Percentiles rank a stretch among this genome's conserved stretches.
phyloP scores from a whole-genome alignment of 2,329 filamentous ascomycete genomes.

The Madurella mycetomatis region DNA sequence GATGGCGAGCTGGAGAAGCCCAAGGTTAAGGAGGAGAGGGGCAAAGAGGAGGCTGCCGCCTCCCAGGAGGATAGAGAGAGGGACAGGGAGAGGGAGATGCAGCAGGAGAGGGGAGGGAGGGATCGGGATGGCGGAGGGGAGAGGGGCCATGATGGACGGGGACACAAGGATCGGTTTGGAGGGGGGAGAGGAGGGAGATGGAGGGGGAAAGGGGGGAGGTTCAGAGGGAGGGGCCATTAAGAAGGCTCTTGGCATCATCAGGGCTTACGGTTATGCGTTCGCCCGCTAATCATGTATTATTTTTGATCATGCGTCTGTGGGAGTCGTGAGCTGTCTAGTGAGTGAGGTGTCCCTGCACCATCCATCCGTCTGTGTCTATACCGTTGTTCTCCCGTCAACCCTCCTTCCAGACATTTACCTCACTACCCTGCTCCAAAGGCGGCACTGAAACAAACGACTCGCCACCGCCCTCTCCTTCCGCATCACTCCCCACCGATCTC shows the following conservation, averaged over 20 bases:
- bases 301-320: background rate
- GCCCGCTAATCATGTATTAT: background rate
- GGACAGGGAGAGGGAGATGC: slow-evolving; percentile 30
- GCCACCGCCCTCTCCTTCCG: slow-evolving; percentile 35
- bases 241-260: too few species aligned
- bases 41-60: slow-evolving; percentile 45
- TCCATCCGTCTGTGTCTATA: background rate
- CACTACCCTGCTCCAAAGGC: slow-evolving; percentile 35
- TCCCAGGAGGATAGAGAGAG: slow-evolving; percentile 38
- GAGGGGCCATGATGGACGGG: slow-evolving; percentile 21
- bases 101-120: slow-evolving; percentile 28
- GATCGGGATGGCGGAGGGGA: slow-evolving; percentile 13
- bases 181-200: slow-evolving; percentile 33
- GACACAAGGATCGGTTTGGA: slow-evolving; percentile 33
- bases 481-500: slow-evolving; percentile 28
- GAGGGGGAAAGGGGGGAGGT: slow-evolving; percentile 30
- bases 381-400: slow-evolving; percentile 15
- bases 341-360: slow-evolving; percentile 11
- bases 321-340: slow-evolving; percentile 12
- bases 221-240: slow-evolving; percentile 24
- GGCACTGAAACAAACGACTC: slow-evolving; percentile 47
- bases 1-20: slow-evolving; percentile 71
- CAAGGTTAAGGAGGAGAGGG: slow-evolving; percentile 62
- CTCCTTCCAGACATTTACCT: slow-evolving; percentile 47
- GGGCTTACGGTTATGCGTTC: background rate